Conservation (phyloP, 495 filamentous ascomycete species). For the Daldinia vernicosa region DNA sequence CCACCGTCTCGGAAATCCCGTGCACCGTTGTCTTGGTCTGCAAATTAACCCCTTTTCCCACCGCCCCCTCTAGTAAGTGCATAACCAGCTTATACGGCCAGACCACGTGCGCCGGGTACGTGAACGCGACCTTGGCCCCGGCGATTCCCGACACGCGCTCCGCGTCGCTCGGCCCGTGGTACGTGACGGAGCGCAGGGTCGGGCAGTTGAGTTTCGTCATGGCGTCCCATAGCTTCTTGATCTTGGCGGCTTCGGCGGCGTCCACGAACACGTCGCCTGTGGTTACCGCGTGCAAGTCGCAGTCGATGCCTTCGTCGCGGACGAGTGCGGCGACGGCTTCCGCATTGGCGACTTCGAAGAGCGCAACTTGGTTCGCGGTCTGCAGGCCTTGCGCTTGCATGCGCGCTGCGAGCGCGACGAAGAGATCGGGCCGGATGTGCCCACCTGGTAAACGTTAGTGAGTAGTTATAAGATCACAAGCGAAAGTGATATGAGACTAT, state of each 20-base stretch:
- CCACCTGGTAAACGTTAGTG: constrained; percentile 59
- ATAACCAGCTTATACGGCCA: constrained; percentile 68
- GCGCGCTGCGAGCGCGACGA: constrained; percentile 55
- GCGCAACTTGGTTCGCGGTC: constrained; percentile 57
- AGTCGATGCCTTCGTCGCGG: constrained; percentile 53
- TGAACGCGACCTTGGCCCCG: constrained; percentile 35
- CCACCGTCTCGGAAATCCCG: constrained; percentile 32
- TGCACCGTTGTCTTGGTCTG: constrained; percentile 47
- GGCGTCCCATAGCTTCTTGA: constrained; percentile 46
- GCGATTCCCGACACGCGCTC: constrained; percentile 28
- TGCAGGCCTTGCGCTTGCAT: constrained; percentile 47
- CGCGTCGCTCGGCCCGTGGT: constrained; percentile 39
- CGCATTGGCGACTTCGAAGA: constrained; percentile 60
- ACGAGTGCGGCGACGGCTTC: constrained; percentile 55
- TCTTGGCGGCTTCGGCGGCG: constrained; percentile 43
- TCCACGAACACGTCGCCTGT: constrained; percentile 62
- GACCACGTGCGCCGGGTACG: constrained; percentile 48
- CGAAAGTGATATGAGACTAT: constrained; percentile 54
- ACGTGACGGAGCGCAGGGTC: constrained; percentile 47
- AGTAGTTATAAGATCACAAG: constrained; percentile 51
- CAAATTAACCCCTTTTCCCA: constrained; percentile 46
- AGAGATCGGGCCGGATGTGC: constrained; percentile 62
- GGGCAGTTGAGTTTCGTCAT: constrained; percentile 49
- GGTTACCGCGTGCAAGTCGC: constrained; percentile 52
- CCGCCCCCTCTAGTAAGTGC: constrained; percentile 58